A percentile compares a stretch with the other conserved stretches of the same genome.
Evolutionary conservation across 2,329 filamentous ascomycete genomes (phyloP).

Genomic region (Pseudogymnoascus sp.): DNA sequence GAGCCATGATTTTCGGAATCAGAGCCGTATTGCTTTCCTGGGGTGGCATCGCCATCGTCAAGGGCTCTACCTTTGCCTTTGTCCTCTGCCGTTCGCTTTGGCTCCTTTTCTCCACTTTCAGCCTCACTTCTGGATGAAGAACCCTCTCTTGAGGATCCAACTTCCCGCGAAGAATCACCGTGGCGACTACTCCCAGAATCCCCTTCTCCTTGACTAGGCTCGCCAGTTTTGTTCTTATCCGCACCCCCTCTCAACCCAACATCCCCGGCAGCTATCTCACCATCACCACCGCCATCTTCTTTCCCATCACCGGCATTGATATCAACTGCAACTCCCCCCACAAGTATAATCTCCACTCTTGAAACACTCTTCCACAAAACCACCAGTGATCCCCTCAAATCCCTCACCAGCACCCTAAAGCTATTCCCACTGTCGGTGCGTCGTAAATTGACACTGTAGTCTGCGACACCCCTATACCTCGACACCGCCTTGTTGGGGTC

Average conservation of each 20-base stretch:
- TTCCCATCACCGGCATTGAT: neutral
- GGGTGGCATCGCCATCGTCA: neutral
- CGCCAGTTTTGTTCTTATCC: neutral
- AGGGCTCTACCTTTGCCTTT: neutral
- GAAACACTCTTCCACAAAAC: neutral
- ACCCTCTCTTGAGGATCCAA: neutral
- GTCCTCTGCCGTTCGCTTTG: neutral
- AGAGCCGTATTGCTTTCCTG: neutral
- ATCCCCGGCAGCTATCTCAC: neutral
- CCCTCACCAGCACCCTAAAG: neutral
- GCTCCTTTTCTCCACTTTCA: neutral
- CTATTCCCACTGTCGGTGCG: neutral
- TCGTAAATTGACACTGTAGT: neutral
- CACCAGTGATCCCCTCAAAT: neutral
- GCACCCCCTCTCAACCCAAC: neutral
- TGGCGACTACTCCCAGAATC: neutral
- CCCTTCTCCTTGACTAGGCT: neutral
- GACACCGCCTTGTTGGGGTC: neutral
- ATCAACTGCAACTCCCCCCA: neutral
- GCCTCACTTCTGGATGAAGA: neutral
- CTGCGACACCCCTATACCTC: neutral
- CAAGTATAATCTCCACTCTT: neutral
- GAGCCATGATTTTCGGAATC: neutral
- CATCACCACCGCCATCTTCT: neutral
- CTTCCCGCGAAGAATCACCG: neutral